phyloP scores from a whole-genome alignment of 768 basidiomycete species.

The Leucosporidium yakuticum region DNA sequence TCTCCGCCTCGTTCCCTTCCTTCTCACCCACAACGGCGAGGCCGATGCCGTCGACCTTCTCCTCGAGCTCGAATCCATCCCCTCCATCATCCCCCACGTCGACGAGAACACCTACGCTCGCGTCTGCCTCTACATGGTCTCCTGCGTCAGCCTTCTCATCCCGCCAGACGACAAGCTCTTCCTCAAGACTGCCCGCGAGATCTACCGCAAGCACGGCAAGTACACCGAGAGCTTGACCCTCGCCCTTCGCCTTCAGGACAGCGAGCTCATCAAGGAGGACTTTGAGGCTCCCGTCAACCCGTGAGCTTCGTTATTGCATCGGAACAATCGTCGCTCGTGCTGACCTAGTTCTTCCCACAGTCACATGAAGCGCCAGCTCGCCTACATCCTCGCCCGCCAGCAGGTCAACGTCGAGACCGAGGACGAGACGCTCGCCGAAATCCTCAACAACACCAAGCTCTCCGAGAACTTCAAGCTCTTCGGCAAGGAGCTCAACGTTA shows the following conservation, averaged over 20 bases:
- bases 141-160: constrained; percentile 81
- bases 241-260: constrained; percentile 76
- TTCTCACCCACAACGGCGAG: constrained; percentile 90
- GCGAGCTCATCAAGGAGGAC: constrained; percentile 72
- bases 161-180: constrained; percentile 89
- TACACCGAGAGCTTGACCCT: constrained; percentile 86
- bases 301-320: constrained; percentile 47
- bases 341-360: constrained; percentile 44
- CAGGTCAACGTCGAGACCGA: constrained; percentile 86
- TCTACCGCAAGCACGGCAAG: constrained; percentile 78
- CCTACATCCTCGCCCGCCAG: constrained; percentile 85
- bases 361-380: constrained; percentile 88
- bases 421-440: constrained; percentile 76
- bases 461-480: constrained; percentile 81
- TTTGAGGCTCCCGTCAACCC: constrained; percentile 85
- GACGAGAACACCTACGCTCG: constrained; percentile 81
- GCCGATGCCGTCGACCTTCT: constrained; percentile 95
- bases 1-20: constrained; percentile 77
- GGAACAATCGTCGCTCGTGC: not conserved
- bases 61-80: constrained; percentile 85
- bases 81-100: constrained; percentile 66
- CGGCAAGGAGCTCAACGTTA: constrained; percentile 86
- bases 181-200: constrained; percentile 75
- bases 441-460: constrained; percentile 76
- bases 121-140: constrained; percentile 93